phyloP scores from a whole-genome alignment of 108 stramenopile species.

The Nitzschia sp. region DNA sequence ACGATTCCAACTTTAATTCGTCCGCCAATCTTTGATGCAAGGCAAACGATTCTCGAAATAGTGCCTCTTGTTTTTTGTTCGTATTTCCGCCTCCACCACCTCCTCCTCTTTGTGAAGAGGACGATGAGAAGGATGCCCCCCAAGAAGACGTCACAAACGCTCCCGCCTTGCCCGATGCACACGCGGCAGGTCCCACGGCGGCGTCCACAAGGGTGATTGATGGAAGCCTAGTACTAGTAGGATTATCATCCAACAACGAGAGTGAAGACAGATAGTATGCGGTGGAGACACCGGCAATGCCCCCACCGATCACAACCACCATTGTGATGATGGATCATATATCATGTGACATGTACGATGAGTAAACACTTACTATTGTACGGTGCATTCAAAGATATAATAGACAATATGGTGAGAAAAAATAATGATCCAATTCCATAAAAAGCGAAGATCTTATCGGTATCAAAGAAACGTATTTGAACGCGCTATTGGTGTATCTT shows the following conservation, averaged over 20 bases:
- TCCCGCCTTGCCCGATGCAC: conserved; percentile 17
- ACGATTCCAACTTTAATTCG: conserved; percentile 17
- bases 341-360: no score
- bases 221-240: background rate
- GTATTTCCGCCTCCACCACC: background rate
- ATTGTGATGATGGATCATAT: conserved; percentile 3
- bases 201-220: conserved; percentile 14
- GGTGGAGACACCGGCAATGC: conserved; percentile 23
- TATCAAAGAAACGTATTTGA: no score
- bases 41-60: conserved; percentile 22
- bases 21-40: conserved; percentile 24
- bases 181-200: conserved; percentile 12
- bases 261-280: conserved; percentile 25
- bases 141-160: conserved; percentile 5
- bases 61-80: background rate
- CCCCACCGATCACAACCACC: conserved; percentile 33
- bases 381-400: no score
- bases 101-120: background rate
- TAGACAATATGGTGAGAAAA: no score
- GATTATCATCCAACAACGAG: background rate
- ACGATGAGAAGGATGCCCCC: conserved; percentile 12
- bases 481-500: no score
- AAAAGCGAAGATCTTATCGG: no score
- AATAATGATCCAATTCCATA: no score
- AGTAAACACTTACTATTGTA: no score